Conservation (phyloP, 2,329 filamentous ascomycete species). For the Hypoxylon sp. region DNA sequence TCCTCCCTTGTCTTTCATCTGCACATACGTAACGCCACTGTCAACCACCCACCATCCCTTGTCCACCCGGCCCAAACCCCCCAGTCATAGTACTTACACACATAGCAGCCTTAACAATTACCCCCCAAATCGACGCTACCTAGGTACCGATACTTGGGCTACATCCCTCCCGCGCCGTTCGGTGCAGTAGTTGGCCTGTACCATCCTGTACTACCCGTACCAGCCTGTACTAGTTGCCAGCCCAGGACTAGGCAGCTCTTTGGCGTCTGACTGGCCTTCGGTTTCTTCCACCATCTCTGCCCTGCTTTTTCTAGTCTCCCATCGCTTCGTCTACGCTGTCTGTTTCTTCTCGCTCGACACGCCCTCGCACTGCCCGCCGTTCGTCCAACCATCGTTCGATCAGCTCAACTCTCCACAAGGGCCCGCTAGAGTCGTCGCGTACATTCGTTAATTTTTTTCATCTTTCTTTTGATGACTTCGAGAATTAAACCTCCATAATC, state of each 20-base stretch:
- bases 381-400: slow-evolving; percentile 45
- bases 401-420: slow-evolving; percentile 38
- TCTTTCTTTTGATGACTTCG: slow-evolving; percentile 40
- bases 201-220: slow-evolving; percentile 22
- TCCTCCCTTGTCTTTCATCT: slow-evolving; percentile 1
- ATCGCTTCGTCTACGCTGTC: slow-evolving; percentile 30
- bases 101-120: slow-evolving; percentile 30
- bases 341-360: slow-evolving; percentile 37
- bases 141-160: slow-evolving; percentile 16
- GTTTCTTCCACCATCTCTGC: slow-evolving; percentile 37
- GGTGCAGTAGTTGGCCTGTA: too few relatives aligned
- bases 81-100: slow-evolving; percentile 19
- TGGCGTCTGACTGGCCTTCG: slow-evolving; percentile 26
- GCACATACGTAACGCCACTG: slow-evolving; percentile 31
- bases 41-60: slow-evolving; percentile 22
- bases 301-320: slow-evolving; percentile 31
- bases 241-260: slow-evolving; percentile 24
- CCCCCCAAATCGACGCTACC: slow-evolving; percentile 30
- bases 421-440: slow-evolving; percentile 45
- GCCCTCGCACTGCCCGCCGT: slow-evolving; percentile 44
- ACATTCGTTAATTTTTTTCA: slow-evolving; percentile 46
- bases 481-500: slow-evolving; percentile 39
- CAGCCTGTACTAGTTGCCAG: not conserved
- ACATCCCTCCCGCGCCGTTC: slow-evolving; percentile 39
- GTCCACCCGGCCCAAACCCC: slow-evolving; percentile 20